A percentile compares a stretch with the other conserved stretches of the same genome.
Evolutionary conservation across 495 filamentous ascomycete species (phyloP).

Genomic region (Penicillium malachiteum): DNA sequence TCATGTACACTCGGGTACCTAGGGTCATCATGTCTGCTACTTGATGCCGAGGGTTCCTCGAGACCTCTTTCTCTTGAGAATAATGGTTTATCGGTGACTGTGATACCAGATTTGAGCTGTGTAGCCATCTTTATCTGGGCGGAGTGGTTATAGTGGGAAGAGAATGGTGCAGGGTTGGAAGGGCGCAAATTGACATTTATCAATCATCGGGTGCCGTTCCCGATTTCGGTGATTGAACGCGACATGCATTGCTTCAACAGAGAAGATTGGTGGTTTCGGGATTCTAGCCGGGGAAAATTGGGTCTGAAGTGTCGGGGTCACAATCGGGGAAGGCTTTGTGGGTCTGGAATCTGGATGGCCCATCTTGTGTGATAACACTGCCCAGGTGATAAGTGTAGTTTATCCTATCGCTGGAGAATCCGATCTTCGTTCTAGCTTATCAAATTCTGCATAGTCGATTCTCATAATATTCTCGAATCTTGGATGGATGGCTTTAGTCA

Average conservation of each 20-base stretch:
- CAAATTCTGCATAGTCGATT: too few relatives aligned
- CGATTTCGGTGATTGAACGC: slow-evolving; percentile 7
- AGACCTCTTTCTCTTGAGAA: background rate
- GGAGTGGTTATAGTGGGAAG: background rate
- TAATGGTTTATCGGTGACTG: background rate
- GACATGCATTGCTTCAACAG: background rate
- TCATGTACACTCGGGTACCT: slow-evolving; percentile 3
- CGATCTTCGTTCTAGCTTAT: too few relatives aligned
- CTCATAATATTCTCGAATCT: too few relatives aligned
- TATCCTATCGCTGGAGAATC: too few relatives aligned
- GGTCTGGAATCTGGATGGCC: too few relatives aligned
- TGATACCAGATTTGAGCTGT: background rate
- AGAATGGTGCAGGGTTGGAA: background rate
- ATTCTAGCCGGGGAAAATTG: slow-evolving; percentile 1
- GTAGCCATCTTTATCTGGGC: slow-evolving; percentile 1
- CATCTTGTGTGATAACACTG: too few relatives aligned
- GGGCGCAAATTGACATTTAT: background rate
- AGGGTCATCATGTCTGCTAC: background rate
- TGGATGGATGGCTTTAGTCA: too few relatives aligned
- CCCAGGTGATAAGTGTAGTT: too few relatives aligned
- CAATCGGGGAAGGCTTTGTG: too few relatives aligned
- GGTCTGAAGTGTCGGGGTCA: background rate
- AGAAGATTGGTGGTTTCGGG: slow-evolving; percentile 3
- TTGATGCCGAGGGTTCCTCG: background rate
- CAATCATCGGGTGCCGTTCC: background rate